These are phyloP conservation scores for Hawksworthiomyces lignivorus DNA, from an alignment of 2,329 filamentous ascomycete species.

Conservation along the genomic window DNA sequence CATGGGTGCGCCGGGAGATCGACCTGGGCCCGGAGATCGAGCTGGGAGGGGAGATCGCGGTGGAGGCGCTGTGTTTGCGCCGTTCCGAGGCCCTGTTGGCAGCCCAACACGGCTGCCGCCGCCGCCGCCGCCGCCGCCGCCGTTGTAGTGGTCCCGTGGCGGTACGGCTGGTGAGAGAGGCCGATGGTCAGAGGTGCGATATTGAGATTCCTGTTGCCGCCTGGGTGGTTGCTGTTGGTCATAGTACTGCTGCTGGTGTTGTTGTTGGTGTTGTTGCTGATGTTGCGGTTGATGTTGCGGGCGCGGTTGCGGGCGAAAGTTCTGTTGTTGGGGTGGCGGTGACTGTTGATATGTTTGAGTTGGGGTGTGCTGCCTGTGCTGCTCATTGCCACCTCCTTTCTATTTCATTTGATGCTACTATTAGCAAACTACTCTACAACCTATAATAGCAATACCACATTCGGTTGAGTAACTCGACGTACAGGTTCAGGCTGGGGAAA, in stretches of 20 bases:
- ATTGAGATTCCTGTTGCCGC: constrained; percentile 27
- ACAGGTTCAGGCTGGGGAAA: constrained; percentile 45
- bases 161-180: constrained; percentile 13
- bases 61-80: constrained; percentile 6
- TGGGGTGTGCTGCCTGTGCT: constrained; percentile 19
- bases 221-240: constrained; percentile 41
- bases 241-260: constrained; percentile 45
- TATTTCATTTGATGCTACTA: too few species aligned
- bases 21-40: constrained; percentile 8
- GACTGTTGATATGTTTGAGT: constrained; percentile 12
- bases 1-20: too few species aligned
- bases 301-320: constrained; percentile 31
- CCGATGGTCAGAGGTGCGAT: constrained; percentile 19
- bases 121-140: too few species aligned
- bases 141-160: constrained; percentile 3
- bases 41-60: constrained; percentile 10
- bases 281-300: constrained; percentile 23
- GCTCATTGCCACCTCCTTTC: constrained; percentile 26
- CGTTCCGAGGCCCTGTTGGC: constrained; percentile 9
- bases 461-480: too few species aligned
- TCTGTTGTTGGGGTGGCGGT: constrained; percentile 13
- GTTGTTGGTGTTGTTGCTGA: constrained; percentile 20
- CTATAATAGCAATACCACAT: too few species aligned
- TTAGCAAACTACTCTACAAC: too few species aligned
- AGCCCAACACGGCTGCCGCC: constrained; percentile 13